Evolutionary conservation across 2,329 filamentous ascomycete genomes (phyloP).

Genomic region (Pyricularia grisea): DNA sequence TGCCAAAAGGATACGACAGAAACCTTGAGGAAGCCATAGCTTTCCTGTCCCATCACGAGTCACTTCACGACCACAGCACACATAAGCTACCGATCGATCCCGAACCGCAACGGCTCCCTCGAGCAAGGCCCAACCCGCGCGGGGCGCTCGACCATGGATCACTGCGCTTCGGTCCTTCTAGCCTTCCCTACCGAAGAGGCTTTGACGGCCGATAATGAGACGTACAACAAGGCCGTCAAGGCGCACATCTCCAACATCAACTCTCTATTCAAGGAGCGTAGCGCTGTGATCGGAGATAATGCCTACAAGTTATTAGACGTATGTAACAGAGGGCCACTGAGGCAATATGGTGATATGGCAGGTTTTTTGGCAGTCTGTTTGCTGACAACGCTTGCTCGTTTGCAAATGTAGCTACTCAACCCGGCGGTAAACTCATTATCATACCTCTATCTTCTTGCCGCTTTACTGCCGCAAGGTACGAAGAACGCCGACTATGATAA

Average conservation of each 20-base stretch:
- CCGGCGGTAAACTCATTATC: slow-evolving; percentile 41
- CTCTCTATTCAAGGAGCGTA: slow-evolving; percentile 24
- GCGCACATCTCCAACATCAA: slow-evolving; percentile 27
- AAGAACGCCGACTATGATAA: slow-evolving; percentile 21
- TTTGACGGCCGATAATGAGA: slow-evolving; percentile 16
- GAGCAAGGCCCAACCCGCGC: not conserved
- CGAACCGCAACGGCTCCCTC: not conserved
- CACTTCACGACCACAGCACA: not conserved
- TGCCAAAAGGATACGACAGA: not conserved
- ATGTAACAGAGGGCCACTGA: slow-evolving; percentile 3
- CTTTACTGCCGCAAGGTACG: slow-evolving; percentile 18
- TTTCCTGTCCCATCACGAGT: not conserved
- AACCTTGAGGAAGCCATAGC: not conserved
- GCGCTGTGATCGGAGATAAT: slow-evolving; percentile 20
- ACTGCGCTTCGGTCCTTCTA: slow-evolving; percentile 25
- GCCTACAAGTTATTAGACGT: slow-evolving; percentile 32
- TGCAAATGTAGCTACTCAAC: slow-evolving; percentile 29
- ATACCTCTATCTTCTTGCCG: slow-evolving; percentile 37
- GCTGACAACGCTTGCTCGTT: slow-evolving; percentile 10
- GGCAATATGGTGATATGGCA: not conserved
- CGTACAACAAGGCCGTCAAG: slow-evolving; percentile 30
- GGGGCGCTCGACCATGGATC: slow-evolving; percentile 22
- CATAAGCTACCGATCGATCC: not conserved
- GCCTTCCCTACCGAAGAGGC: slow-evolving; percentile 27
- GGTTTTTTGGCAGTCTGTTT: not conserved